Evolutionary conservation across 2,329 filamentous ascomycete genomes (phyloP), one percentile per base, ranked within the genome.

Genomic region (Venturia aucupariae): DNA sequence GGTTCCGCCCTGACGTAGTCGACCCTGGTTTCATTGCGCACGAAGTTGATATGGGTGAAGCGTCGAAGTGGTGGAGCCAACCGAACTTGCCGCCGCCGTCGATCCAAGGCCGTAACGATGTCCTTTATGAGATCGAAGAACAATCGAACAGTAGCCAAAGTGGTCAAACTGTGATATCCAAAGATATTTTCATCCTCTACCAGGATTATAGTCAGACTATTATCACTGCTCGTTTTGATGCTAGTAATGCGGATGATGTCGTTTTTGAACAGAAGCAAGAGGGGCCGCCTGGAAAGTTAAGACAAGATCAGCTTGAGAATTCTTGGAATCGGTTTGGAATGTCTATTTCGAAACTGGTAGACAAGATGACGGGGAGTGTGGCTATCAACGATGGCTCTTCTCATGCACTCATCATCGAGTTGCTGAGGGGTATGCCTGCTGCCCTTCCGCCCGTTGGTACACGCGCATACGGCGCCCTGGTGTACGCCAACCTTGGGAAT

Each of bases 141-240:
- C 86, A 87, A 1, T 86, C 83, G 7, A 84, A 87, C 17, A 82
- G 84, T 13, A 86, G 87, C 68, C 84, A 87, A 17, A 87, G 88
- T 35, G 86, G 89, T 32, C 88, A 87, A 73, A 86, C 86, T 0
- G 83, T 82, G 0, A 79, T 96, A 24, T 90, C 88, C 7, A 92
- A 92, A 68, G 86, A 92, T 66, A 82, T 97, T 51, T 94, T 89
- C 70, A 80, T 97, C n/a, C 78, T 99, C 10, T 99, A 90, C 78
- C 87, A 92, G 71, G 94, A 99, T 77, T 99, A 99, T 75, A 97
- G 92, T 22, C 94, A 97, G 74, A 97, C 93, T 0, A 82, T 95
- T 68, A 84, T 99, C 71, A 91, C 88, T 0, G 89, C 87, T 22
- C 86, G 83, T 61, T 97, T 89, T 74, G 90, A 96, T 73, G 80